Percentiles rank a stretch among this genome's conserved stretches.
These are phyloP conservation scores for Sporothrix brunneoviolacea DNA, from an alignment of 2,329 filamentous ascomycete genomes.

Conservation along the genomic window DNA sequence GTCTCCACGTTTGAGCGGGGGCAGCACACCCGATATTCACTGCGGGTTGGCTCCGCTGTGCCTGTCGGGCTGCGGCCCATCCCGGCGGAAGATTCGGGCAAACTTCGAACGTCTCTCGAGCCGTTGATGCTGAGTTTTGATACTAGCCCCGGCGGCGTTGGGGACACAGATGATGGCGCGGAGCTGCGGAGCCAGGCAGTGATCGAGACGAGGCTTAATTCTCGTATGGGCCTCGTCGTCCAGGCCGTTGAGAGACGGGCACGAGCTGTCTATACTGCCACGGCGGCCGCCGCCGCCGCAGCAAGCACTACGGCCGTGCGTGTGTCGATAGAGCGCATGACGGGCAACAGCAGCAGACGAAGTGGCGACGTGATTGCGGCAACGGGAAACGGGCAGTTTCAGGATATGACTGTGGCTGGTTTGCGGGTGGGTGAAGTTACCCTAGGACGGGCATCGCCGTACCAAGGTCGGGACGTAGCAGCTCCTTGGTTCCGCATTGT, in stretches of 20 bases:
- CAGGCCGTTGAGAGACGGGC: slow-evolving; percentile 16
- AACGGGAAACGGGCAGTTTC: slow-evolving; percentile 68
- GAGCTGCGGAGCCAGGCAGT: slow-evolving; percentile 36
- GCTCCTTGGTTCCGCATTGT: slow-evolving; percentile 56
- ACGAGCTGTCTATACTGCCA: slow-evolving; percentile 20
- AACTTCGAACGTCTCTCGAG: slow-evolving; percentile 54
- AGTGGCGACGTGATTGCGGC: slow-evolving; percentile 56
- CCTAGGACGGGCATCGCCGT: slow-evolving; percentile 7
- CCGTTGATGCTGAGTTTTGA: slow-evolving; percentile 33
- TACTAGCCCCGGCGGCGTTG: not conserved
- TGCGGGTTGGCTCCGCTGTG: slow-evolving; percentile 62
- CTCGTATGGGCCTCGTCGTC: slow-evolving; percentile 50
- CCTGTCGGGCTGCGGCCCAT: slow-evolving; percentile 54
- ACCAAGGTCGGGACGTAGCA: slow-evolving; percentile 32
- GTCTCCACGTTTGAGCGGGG: slow-evolving; percentile 85
- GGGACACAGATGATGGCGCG: slow-evolving; percentile 19
- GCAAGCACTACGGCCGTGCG: slow-evolving; percentile 43
- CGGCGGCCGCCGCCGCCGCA: slow-evolving; percentile 21
- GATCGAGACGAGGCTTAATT: slow-evolving; percentile 41
- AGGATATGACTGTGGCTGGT: slow-evolving; percentile 51
- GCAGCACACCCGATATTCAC: slow-evolving; percentile 65
- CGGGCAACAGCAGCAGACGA: not conserved
- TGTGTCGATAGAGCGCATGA: slow-evolving; percentile 58
- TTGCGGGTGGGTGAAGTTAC: slow-evolving; percentile 16
- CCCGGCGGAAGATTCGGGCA: slow-evolving; percentile 67